Evolutionary conservation across 139 green algal species (phyloP).

Genomic region (Penium margaritaceum): DNA sequence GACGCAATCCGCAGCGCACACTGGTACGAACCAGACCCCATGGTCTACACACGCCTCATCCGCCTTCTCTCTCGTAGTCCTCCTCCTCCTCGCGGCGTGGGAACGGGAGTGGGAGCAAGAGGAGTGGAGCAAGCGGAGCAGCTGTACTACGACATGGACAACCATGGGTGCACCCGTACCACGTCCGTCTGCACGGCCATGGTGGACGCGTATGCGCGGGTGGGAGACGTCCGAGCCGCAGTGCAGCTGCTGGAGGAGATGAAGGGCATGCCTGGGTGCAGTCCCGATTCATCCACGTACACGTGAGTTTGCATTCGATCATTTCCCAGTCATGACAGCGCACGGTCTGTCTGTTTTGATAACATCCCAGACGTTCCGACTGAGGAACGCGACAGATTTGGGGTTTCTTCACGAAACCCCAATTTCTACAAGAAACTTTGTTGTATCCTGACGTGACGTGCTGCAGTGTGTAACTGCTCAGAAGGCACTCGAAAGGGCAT

Average conservation of each 20-base stretch:
- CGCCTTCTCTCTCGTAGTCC: background rate
- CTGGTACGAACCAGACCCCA: conserved; percentile 1
- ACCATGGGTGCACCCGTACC: conserved; percentile 11
- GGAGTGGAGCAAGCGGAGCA: background rate
- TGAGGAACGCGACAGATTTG: too few species aligned
- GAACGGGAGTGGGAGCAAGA: too few species aligned
- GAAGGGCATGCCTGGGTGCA: background rate
- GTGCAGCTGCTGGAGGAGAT: conserved; percentile 17
- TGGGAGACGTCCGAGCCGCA: background rate
- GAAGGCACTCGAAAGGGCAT: too few species aligned
- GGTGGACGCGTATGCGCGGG: conserved; percentile 7
- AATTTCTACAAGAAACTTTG: too few species aligned
- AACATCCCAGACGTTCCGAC: too few species aligned
- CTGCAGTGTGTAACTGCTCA: too few species aligned
- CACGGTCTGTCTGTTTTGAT: too few species aligned
- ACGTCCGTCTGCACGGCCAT: conserved; percentile 20
- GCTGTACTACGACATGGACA: conserved; percentile 12
- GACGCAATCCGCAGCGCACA: background rate
- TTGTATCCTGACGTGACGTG: too few species aligned
- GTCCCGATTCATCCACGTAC: conserved; percentile 14
- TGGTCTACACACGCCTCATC: background rate
- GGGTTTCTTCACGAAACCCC: too few species aligned
- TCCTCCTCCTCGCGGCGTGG: too few species aligned
- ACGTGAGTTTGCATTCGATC: conserved; percentile 1
- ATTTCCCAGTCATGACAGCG: too few species aligned